Percentiles rank a stretch among this genome's conserved stretches.
phyloP scores from a whole-genome alignment of 2,329 filamentous ascomycete genomes.

The Venturia aucupariae region DNA sequence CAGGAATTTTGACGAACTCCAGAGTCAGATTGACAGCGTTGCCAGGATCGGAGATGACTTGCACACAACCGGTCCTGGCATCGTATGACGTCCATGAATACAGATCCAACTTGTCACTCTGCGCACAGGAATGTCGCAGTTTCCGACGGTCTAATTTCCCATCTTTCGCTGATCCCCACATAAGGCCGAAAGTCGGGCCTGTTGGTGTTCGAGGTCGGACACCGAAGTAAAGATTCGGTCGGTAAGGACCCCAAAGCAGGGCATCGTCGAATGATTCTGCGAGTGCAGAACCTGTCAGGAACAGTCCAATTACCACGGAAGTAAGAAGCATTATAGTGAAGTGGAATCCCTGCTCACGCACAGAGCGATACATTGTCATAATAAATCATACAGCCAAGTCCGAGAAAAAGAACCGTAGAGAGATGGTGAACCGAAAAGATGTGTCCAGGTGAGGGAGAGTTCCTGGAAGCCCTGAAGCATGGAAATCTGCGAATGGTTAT shows the following conservation, averaged over 20 bases:
- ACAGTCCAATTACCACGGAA: not conserved
- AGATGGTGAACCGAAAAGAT: not conserved
- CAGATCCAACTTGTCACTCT: slow-evolving; percentile 84
- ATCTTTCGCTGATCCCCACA: slow-evolving; percentile 82
- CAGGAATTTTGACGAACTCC: slow-evolving; percentile 86
- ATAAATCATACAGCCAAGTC: not conserved
- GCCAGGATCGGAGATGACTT: slow-evolving; percentile 81
- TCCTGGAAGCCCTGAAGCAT: not conserved
- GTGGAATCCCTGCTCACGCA: not conserved
- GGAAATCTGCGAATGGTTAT: not conserved
- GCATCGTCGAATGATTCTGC: slow-evolving; percentile 50
- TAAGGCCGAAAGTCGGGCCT: slow-evolving; percentile 69
- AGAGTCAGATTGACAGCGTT: slow-evolving; percentile 89
- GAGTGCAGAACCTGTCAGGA: not conserved
- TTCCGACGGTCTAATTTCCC: slow-evolving; percentile 22
- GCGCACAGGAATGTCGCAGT: slow-evolving; percentile 91
- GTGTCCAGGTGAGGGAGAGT: not conserved
- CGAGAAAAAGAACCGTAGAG: not conserved
- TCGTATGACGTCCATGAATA: slow-evolving; percentile 99
- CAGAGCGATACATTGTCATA: not conserved
- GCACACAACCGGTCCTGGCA: slow-evolving; percentile 72
- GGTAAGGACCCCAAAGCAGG: slow-evolving; percentile 91
- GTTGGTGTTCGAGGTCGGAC: slow-evolving; percentile 73
- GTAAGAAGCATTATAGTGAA: not conserved
- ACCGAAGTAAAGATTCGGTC: slow-evolving; percentile 90